Conservation (phyloP, 2,329 filamentous ascomycete genomes). For the Pseudonectria buxi region DNA sequence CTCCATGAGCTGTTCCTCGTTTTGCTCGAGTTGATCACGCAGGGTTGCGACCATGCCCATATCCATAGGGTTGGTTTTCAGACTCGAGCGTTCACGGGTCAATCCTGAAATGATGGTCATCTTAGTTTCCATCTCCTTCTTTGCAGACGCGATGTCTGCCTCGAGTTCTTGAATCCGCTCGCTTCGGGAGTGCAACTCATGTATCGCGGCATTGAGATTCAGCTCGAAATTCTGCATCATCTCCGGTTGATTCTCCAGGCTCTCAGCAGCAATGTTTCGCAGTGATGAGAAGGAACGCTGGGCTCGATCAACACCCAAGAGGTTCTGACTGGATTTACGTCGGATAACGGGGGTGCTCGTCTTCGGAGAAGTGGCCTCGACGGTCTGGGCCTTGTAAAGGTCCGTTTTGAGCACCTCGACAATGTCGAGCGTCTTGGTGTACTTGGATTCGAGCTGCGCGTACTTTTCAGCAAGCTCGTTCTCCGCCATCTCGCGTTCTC, state of each 20-base stretch:
- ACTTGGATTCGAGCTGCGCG: slow-evolving; percentile 72
- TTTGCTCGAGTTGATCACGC: slow-evolving; percentile 81
- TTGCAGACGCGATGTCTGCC: slow-evolving; percentile 70
- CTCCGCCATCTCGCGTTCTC: slow-evolving; percentile 72
- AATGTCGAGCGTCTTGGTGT: slow-evolving; percentile 74
- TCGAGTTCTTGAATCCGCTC: slow-evolving; percentile 89
- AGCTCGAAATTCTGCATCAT: slow-evolving; percentile 88
- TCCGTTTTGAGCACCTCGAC: slow-evolving; percentile 90
- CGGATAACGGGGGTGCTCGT: slow-evolving; percentile 73
- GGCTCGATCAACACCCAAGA: slow-evolving; percentile 81
- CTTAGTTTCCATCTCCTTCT: slow-evolving; percentile 96
- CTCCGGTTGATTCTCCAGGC: slow-evolving; percentile 76
- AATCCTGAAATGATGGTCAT: slow-evolving; percentile 92
- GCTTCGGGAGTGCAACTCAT: slow-evolving; percentile 78
- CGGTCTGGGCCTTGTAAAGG: slow-evolving; percentile 66
- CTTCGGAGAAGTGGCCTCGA: slow-evolving; percentile 53
- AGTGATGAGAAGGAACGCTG: slow-evolving; percentile 87
- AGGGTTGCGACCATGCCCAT: slow-evolving; percentile 84
- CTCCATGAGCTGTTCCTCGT: slow-evolving; percentile 69
- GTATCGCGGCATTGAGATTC: slow-evolving; percentile 85
- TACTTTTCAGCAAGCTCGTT: slow-evolving; percentile 70
- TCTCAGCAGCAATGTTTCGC: slow-evolving; percentile 79
- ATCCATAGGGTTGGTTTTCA: slow-evolving; percentile 78
- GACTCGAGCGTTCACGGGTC: slow-evolving; percentile 84
- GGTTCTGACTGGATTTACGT: slow-evolving; percentile 85